Conservation (phyloP, 352 stramenopile species). For the Stramenopiles sp. region DNA sequence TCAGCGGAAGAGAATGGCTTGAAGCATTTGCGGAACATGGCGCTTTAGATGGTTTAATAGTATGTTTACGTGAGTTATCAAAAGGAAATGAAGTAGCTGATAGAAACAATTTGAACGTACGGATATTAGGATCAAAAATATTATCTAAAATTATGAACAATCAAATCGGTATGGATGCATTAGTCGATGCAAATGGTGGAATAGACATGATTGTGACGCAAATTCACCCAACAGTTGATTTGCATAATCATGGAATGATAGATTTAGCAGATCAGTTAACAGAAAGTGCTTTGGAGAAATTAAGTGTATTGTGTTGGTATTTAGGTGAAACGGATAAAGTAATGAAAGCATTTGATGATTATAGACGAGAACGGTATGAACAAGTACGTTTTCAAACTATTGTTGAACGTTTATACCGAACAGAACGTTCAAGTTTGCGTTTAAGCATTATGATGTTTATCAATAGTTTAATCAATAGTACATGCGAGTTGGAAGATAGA, state of each 20-base stretch:
- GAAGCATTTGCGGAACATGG: neutral
- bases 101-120: neutral
- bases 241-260: neutral
- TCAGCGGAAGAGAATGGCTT: conserved; percentile 1
- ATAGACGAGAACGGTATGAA: neutral
- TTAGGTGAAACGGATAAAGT: neutral
- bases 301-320: neutral
- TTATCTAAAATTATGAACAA: neutral
- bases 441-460: conserved; percentile 7
- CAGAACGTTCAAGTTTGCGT: neutral
- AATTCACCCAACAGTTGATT: neutral
- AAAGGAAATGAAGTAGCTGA: neutral
- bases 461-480: conserved; percentile 3
- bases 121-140: neutral
- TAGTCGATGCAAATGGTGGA: neutral
- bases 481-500: neutral
- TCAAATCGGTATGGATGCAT: neutral
- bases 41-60: neutral
- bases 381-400: conserved; percentile 6
- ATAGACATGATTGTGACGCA: conserved; percentile 5
- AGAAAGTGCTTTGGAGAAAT: neutral
- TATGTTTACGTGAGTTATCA: neutral
- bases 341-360: conserved; percentile 5
- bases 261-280: neutral
- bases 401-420: neutral